phyloP scores from a whole-genome alignment of 208 protist genomes.

The Leishmania major region DNA sequence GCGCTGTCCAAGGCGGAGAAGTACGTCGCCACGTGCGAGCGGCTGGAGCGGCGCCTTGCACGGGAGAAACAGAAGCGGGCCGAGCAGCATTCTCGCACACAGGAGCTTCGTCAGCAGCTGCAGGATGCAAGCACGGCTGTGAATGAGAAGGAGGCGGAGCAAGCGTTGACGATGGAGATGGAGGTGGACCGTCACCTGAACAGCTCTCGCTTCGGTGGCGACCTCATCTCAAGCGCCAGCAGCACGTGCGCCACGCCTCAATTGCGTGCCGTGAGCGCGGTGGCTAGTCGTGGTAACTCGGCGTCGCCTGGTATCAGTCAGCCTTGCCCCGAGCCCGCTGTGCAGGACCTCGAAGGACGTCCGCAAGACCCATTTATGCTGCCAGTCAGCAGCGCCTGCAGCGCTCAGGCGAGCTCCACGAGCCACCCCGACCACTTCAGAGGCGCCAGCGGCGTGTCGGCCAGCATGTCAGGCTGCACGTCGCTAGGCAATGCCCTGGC shows the following conservation, averaged over 20 bases:
- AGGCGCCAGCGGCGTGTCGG: not conserved
- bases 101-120: slow-evolving; percentile 50
- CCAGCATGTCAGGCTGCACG: not conserved
- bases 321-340: not conserved
- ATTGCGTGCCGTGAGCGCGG: slow-evolving; percentile 11
- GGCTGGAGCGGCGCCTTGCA: slow-evolving; percentile 56
- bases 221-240: slow-evolving; percentile 29
- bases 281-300: slow-evolving; percentile 25
- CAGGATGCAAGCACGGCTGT: slow-evolving; percentile 39
- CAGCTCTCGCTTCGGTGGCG: slow-evolving; percentile 17
- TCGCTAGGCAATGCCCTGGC: not conserved
- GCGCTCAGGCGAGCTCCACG: not conserved
- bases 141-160: slow-evolving; percentile 23
- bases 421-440: not conserved
- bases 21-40: slow-evolving; percentile 50
- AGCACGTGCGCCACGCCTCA: slow-evolving; percentile 34
- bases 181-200: slow-evolving; percentile 31
- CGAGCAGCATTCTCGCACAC: slow-evolving; percentile 32
- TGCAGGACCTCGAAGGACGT: not conserved
- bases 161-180: slow-evolving; percentile 31
- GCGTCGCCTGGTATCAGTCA: slow-evolving; percentile 4
- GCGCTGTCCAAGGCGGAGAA: slow-evolving; percentile 42
- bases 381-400: slow-evolving; percentile 18
- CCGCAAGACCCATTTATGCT: slow-evolving; percentile 14
- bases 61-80: slow-evolving; percentile 32